Evolutionary conservation across 2,329 filamentous ascomycete species (phyloP).

Genomic region (Laburnicola sp.): DNA sequence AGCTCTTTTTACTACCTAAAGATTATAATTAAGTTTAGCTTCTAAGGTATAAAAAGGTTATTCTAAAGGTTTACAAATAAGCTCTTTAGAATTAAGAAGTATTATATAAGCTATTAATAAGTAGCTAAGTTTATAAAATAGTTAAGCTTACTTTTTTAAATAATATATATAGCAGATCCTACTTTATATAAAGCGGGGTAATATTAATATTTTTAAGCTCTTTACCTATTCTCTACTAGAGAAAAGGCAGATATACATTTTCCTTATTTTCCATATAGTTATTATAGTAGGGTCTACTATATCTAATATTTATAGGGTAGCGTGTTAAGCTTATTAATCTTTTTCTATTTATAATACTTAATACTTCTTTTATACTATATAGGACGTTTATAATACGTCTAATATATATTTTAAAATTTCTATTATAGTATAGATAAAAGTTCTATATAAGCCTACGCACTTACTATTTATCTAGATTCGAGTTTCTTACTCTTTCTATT

Average conservation of each 20-base stretch:
- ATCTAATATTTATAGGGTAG: neutral
- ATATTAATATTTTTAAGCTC: neutral
- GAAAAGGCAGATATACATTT: neutral
- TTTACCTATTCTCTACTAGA: neutral
- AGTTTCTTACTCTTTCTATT: neutral
- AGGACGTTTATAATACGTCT: neutral
- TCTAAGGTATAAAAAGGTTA: neutral
- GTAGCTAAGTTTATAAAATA: neutral
- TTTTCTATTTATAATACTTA: neutral
- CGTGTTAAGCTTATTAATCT: neutral
- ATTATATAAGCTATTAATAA: neutral
- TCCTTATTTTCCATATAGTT: constrained; percentile 3
- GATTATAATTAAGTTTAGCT: neutral
- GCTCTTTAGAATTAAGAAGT: neutral
- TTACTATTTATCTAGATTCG: constrained; percentile 8
- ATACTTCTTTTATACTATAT: neutral
- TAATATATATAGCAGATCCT: neutral
- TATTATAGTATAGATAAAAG: neutral
- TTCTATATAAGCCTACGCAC: constrained; percentile 5
- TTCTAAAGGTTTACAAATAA: neutral
- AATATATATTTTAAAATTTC: neutral
- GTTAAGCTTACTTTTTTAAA: neutral
- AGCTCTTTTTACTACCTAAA: neutral
- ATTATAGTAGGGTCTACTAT: constrained; percentile 1
- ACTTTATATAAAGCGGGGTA: constrained; percentile 1